Percentiles rank a stretch among this genome's conserved stretches.
These are phyloP conservation scores for Speleostelium caveatum DNA, from an alignment of 78 protist genomes.

Conservation along the genomic window DNA sequence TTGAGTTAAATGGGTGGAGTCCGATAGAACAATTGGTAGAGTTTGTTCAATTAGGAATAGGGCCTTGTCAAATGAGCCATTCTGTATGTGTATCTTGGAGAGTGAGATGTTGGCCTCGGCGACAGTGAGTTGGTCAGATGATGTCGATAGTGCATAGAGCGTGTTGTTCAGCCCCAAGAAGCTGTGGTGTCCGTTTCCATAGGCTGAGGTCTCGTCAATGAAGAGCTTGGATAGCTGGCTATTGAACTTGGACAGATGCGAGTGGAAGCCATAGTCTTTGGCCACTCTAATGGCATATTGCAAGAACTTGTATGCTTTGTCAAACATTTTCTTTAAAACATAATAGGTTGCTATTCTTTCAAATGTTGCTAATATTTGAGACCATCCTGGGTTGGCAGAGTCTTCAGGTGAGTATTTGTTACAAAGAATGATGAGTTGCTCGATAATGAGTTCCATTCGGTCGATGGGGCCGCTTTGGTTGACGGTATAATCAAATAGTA, in stretches of 20 bases:
- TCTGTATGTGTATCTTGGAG: conserved; percentile 1
- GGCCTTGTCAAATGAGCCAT: background rate
- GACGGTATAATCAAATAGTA: background rate
- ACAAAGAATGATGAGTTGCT: background rate
- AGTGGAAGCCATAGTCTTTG: conserved; percentile 1
- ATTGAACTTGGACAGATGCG: background rate
- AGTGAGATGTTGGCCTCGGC: conserved; percentile 22
- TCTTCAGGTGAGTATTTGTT: conserved; percentile 27
- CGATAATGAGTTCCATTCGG: background rate
- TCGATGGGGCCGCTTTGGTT: background rate
- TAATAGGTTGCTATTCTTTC: conserved; percentile 1
- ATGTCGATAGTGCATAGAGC: conserved; percentile 18
- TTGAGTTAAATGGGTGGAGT: background rate
- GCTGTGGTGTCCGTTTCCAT: background rate
- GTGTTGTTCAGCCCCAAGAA: conserved; percentile 9
- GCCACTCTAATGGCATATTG: background rate
- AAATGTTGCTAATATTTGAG: background rate
- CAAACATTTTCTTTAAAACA: background rate
- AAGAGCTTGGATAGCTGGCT: conserved; percentile 1
- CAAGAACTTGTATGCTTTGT: conserved; percentile 1
- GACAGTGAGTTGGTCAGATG: background rate
- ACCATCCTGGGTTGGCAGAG: conserved; percentile 21
- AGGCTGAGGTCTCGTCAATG: background rate
- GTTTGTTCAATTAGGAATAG: conserved; percentile 1
- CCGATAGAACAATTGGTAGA: conserved; percentile 2